Base-by-base conservation (phyloP, 192 early-diverging fungal genomes). In the Ramicandelaber brevisporus region DNA sequence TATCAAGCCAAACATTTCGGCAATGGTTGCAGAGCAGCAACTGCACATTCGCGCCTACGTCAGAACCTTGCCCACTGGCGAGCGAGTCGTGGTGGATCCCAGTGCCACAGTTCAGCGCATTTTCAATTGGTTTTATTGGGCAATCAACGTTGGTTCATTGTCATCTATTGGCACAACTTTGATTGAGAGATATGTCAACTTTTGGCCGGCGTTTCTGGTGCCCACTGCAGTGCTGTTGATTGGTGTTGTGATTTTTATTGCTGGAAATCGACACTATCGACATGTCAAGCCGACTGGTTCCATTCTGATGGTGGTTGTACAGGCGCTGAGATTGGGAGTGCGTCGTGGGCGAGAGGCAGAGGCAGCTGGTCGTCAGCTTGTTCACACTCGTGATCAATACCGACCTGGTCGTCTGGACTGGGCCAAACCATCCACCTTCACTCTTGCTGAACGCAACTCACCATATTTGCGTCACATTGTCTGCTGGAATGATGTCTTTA, bases 81-180 rank as follows among this genome's bases (percentile, higher is more conserved):
- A 29, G 11, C 37, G 43, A 20, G 68, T 70, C 14, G 56, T 70
- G 22, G 56, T 71, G 4, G 58, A 62, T 30, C 63, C 67, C 17
- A 39, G 41, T 33, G 46, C 63, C 26, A 72, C 71, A 0, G 44
- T 63, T 28, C 67, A 78, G 46, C 55, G 48, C 21, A 66, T 75
- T 26, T 78, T 78, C 50, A 68, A 67, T 42, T 70, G 57, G 62
- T 78, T 78, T 43, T 81, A 81, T 49, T 60, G 58, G 61, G 34
- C 48, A 13, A 58, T 65, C 44, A 65, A 65, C 41, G 40, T 65
- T 13, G 62, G 62, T 16, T 46, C 45, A 36, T 42, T 60, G 36
- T 33, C 47, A 2, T 44, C 48, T 23, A 46, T 55, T 29, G 56
- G 45, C 4, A 55, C 57, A 9, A 56, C 55, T 10, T 46, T 46